These are phyloP conservation scores for Tuber microsphaerosporum DNA, from an alignment of 495 filamentous ascomycete genomes.

Conservation along the genomic window DNA sequence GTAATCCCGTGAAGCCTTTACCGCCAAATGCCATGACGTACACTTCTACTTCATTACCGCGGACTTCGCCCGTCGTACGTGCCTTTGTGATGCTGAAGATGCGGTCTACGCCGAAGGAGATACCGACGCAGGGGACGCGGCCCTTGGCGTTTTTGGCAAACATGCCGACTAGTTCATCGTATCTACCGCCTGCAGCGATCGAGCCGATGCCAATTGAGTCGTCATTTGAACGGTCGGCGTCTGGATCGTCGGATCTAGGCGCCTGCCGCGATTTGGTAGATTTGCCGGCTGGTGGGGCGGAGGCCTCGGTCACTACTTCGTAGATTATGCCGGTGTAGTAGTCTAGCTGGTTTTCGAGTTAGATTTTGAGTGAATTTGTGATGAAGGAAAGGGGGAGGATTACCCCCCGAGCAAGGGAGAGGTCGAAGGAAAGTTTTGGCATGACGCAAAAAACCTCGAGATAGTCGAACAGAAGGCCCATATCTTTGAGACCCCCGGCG, in stretches of 20 bases:
- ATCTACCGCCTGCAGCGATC: constrained; percentile 83
- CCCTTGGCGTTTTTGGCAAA: constrained; percentile 58
- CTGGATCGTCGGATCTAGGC: constrained; percentile 53
- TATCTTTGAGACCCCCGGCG: constrained; percentile 70
- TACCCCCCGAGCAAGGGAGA: constrained; percentile 43
- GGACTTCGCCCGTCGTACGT: constrained; percentile 49
- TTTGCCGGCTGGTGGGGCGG: constrained; percentile 53
- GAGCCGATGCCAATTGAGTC: constrained; percentile 76
- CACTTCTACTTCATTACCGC: constrained; percentile 71
- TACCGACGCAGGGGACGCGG: constrained; percentile 84
- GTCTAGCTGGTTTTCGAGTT: constrained; percentile 51
- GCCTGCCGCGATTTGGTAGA: constrained; percentile 51
- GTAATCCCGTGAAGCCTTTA: constrained; percentile 72
- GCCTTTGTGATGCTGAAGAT: constrained; percentile 88
- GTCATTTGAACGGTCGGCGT: constrained; percentile 77
- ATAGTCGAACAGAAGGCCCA: constrained; percentile 74
- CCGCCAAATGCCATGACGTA: constrained; percentile 91
- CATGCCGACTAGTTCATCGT: constrained; percentile 91
- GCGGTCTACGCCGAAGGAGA: constrained; percentile 90
- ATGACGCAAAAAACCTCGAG: constrained; percentile 66
- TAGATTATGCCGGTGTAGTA: constrained; percentile 95
- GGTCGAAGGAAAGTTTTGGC: constrained; percentile 49
- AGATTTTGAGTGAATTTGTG: neutral
- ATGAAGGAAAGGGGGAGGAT: neutral
- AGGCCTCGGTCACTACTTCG: constrained; percentile 81